Percentiles rank a stretch among this genome's conserved stretches.
These are phyloP conservation scores for Cladosporium sp. DNA, from an alignment of 2,329 filamentous ascomycete species.

Conservation along the genomic window DNA sequence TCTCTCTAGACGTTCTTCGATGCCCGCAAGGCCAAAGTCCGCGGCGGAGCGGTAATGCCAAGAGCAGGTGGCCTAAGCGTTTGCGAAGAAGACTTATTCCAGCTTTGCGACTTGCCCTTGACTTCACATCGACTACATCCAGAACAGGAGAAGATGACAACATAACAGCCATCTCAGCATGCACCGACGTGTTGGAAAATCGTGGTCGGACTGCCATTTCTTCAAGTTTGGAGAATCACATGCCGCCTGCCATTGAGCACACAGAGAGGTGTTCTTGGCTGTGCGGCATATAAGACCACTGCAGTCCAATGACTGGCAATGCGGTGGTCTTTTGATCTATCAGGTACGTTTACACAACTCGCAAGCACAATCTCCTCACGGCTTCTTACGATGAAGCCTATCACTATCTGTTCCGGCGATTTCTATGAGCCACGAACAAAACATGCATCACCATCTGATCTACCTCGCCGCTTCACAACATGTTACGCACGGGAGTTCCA, in stretches of 20 bases:
- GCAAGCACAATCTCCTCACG: not conserved
- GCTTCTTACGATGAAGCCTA: constrained; percentile 27
- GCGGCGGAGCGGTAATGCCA: not conserved
- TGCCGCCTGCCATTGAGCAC: not conserved
- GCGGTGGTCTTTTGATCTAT: not conserved
- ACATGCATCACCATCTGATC: constrained; percentile 42
- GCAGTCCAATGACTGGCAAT: not conserved
- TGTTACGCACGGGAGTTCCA: not conserved
- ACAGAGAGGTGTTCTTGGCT: not conserved
- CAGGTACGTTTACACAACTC: constrained; percentile 15
- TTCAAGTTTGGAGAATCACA: not conserved
- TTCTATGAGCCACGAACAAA: constrained; percentile 35
- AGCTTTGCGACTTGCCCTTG: not conserved
- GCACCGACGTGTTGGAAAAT: not conserved
- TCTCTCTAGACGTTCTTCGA: constrained; percentile 4
- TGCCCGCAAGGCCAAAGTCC: not conserved
- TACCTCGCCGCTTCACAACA: not conserved
- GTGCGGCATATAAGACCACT: not conserved
- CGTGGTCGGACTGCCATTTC: not conserved
- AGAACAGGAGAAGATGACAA: not conserved
- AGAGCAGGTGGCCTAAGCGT: not conserved
- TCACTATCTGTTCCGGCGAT: constrained; percentile 35
- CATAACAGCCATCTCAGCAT: not conserved
- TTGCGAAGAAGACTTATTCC: not conserved
- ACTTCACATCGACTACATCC: not conserved